Percentiles rank a stretch among this genome's conserved stretches.
Conservation (phyloP, 805 yeast species). For the Candida tibetensis region DNA sequence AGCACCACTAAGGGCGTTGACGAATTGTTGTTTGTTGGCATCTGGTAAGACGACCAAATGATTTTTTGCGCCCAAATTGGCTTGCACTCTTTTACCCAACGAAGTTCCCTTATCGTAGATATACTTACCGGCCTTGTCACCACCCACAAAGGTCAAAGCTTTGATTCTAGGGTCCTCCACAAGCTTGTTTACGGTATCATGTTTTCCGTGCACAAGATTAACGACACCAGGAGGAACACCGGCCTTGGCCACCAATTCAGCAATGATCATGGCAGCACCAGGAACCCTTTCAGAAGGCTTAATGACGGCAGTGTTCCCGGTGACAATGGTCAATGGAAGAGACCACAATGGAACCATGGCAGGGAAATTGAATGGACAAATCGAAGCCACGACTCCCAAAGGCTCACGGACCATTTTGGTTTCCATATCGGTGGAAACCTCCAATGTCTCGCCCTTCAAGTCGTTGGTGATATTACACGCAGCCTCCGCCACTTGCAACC, state of each 20-base stretch:
- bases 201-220: conserved; percentile 71
- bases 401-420: conserved; percentile 75
- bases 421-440: conserved; percentile 73
- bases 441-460: conserved; percentile 59
- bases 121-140: conserved; percentile 75
- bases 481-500: conserved; percentile 76
- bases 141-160: conserved; percentile 78
- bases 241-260: conserved; percentile 68
- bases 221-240: conserved; percentile 75
- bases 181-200: conserved; percentile 67
- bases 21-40: conserved; percentile 60
- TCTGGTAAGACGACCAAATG: conserved; percentile 73
- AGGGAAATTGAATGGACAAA: conserved; percentile 80
- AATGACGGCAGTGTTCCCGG: conserved; percentile 69
- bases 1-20: conserved; percentile 68
- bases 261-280: conserved; percentile 74
- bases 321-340: conserved; percentile 58
- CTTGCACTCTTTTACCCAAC: conserved; percentile 72
- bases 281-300: conserved; percentile 72
- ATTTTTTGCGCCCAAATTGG: conserved; percentile 77
- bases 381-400: conserved; percentile 73
- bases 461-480: conserved; percentile 66
- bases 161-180: conserved; percentile 70
- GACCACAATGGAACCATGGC: conserved; percentile 80
- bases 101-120: conserved; percentile 64